phyloP scores from a whole-genome alignment of 164 flowering plant genomes.

The Chimonanthus praecox region DNA sequence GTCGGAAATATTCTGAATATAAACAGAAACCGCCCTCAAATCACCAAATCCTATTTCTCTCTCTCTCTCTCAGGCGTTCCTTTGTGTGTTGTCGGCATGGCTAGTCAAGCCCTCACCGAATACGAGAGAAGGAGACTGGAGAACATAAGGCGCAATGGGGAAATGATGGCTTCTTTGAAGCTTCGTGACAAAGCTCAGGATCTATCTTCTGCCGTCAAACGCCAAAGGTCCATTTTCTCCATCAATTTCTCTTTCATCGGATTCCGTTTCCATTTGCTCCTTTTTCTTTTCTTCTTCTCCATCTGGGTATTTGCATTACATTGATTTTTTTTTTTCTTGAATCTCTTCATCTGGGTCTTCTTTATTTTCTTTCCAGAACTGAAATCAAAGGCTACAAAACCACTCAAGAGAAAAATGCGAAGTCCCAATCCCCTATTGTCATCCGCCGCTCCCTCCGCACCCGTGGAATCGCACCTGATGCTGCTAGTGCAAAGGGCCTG shows the following conservation, averaged over 20 bases:
- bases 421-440: constrained; percentile 35
- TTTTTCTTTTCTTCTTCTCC: not conserved
- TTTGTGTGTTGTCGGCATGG: constrained; percentile 25
- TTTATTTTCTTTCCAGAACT: constrained; percentile 23
- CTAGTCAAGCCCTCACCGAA: constrained; percentile 42
- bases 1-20: not conserved
- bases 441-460: constrained; percentile 66
- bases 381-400: constrained; percentile 39
- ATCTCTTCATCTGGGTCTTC: not conserved
- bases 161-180: constrained; percentile 68
- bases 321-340: not conserved
- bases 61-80: constrained; percentile 8
- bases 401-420: constrained; percentile 41
- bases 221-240: constrained; percentile 30
- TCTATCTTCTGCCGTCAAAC: constrained; percentile 44
- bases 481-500: constrained; percentile 19
- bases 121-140: constrained; percentile 77
- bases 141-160: constrained; percentile 54
- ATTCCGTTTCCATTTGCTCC: constrained; percentile 1
- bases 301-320: not conserved
- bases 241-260: constrained; percentile 9
- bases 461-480: constrained; percentile 56
- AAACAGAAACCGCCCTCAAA: not conserved
- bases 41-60: not conserved
- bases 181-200: constrained; percentile 31